phyloP scores from a whole-genome alignment of 2,329 filamentous ascomycete species.

The Drechslerella dactyloides region DNA sequence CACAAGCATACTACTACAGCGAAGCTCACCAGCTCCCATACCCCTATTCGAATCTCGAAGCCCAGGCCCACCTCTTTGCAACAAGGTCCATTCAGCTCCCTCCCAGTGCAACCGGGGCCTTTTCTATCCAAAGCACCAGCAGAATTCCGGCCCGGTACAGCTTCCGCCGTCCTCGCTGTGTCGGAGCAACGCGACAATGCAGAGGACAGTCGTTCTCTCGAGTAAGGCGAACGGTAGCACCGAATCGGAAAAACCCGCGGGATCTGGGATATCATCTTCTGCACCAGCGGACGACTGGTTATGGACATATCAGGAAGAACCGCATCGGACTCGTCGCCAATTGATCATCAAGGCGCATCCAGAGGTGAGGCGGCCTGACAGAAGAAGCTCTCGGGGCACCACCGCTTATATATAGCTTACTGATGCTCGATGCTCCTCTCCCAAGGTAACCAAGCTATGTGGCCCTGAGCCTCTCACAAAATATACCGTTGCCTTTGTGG shows the following conservation, averaged over 20 bases:
- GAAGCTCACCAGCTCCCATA: too few relatives aligned
- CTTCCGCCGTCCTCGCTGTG: background rate
- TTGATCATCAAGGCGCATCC: conserved; percentile 98
- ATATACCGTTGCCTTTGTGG: conserved; percentile 84
- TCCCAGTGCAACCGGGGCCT: too few relatives aligned
- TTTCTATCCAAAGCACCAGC: too few relatives aligned
- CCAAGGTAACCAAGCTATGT: conserved; percentile 91
- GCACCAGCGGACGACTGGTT: conserved; percentile 57
- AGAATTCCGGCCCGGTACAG: too few relatives aligned
- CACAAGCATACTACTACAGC: too few relatives aligned
- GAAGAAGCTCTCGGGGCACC: conserved; percentile 2
- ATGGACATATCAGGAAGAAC: conserved; percentile 99
- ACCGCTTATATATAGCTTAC: conserved; percentile 19
- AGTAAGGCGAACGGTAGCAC: conserved; percentile 1
- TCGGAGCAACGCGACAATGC: background rate
- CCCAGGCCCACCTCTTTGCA: too few relatives aligned
- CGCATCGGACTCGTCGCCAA: conserved; percentile 84
- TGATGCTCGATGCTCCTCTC: conserved; percentile 18
- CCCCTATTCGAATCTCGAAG: too few relatives aligned
- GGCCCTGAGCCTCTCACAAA: conserved; percentile 95
- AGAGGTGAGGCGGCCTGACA: conserved; percentile 67
- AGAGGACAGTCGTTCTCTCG: background rate
- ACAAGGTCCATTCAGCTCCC: too few relatives aligned
- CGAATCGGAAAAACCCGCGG: background rate
- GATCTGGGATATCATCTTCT: background rate